phyloP scores from a whole-genome alignment of 805 yeast genomes.

The Candida manassasensis region DNA sequence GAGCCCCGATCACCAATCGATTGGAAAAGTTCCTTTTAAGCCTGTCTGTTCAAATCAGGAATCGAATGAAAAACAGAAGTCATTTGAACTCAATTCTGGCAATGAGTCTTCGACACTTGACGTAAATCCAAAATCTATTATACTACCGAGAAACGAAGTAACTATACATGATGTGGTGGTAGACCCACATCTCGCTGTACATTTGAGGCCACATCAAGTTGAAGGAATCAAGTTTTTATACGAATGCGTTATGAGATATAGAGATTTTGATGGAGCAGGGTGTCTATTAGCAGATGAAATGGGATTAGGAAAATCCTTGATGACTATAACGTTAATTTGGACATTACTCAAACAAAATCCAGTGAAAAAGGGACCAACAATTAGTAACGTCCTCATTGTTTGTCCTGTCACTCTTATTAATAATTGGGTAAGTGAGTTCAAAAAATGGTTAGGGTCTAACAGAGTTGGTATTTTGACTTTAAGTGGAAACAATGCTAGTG shows the following conservation, averaged over 20 bases:
- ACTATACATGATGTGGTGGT: conserved; percentile 5
- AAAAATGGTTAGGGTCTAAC: conserved; percentile 76
- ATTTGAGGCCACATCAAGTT: conserved; percentile 77
- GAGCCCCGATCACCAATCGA: not conserved
- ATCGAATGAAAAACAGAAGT: too few species aligned
- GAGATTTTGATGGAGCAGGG: conserved; percentile 52
- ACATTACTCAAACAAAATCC: conserved; percentile 72
- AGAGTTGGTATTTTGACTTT: conserved; percentile 64
- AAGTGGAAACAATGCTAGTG: conserved; percentile 46
- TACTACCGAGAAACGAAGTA: conserved; percentile 3
- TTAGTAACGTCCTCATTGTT: conserved; percentile 65
- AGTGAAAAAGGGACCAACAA: conserved; percentile 26
- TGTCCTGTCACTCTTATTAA: conserved; percentile 88
- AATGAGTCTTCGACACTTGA: conserved; percentile 1
- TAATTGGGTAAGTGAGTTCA: conserved; percentile 86
- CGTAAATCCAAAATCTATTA: conserved; percentile 5
- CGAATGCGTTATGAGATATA: conserved; percentile 73
- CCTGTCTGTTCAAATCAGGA: too few species aligned
- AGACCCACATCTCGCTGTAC: conserved; percentile 51
- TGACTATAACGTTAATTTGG: conserved; percentile 81
- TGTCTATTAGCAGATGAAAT: conserved; percentile 92
- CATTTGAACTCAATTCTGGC: not conserved
- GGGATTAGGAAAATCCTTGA: conserved; percentile 79
- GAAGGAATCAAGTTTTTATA: conserved; percentile 82
- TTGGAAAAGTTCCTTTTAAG: conserved; percentile 1